Conservation (phyloP, 1,284 basidiomycete species). For the Irpex sp. region DNA sequence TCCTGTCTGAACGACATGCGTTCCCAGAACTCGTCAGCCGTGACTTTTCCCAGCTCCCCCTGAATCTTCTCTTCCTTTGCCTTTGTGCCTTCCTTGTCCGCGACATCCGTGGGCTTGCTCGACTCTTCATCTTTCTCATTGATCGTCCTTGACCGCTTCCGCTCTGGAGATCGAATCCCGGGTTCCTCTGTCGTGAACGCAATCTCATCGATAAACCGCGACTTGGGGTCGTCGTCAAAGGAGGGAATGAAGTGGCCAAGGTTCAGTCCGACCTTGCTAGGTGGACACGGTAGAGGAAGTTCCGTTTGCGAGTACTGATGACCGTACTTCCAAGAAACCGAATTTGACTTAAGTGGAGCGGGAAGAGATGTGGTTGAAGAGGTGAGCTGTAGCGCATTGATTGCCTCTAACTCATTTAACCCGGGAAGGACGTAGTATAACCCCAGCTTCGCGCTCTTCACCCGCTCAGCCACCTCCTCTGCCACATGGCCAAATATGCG, state of each 20-base stretch:
- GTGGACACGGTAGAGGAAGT: conserved; percentile 53
- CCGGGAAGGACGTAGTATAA: conserved; percentile 74
- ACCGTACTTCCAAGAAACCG: conserved; percentile 57
- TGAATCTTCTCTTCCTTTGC: conserved; percentile 16
- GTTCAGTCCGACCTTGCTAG: conserved; percentile 32
- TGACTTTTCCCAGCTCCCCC: conserved; percentile 52
- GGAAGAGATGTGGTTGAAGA: conserved; percentile 13
- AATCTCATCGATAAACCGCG: conserved; percentile 85
- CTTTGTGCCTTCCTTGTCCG: conserved; percentile 23
- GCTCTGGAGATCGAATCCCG: conserved; percentile 53
- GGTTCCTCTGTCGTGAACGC: conserved; percentile 62
- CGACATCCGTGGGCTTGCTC: conserved; percentile 28
- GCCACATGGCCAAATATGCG: conserved; percentile 58
- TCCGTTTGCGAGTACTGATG: conserved; percentile 67
- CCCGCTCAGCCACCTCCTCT: conserved; percentile 27
- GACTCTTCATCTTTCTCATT: conserved; percentile 22
- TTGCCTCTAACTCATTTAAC: conserved; percentile 65
- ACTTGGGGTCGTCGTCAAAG: conserved; percentile 92
- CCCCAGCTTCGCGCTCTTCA: conserved; percentile 25
- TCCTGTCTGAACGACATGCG: conserved; percentile 93
- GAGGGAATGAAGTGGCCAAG: conserved; percentile 77
- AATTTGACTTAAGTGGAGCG: conserved; percentile 11
- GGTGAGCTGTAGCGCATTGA: conserved; percentile 46
- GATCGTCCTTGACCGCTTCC: conserved; percentile 43
- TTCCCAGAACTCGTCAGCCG: conserved; percentile 86